phyloP scores from a whole-genome alignment of 495 filamentous ascomycete species.

The Immersiella caudata region DNA sequence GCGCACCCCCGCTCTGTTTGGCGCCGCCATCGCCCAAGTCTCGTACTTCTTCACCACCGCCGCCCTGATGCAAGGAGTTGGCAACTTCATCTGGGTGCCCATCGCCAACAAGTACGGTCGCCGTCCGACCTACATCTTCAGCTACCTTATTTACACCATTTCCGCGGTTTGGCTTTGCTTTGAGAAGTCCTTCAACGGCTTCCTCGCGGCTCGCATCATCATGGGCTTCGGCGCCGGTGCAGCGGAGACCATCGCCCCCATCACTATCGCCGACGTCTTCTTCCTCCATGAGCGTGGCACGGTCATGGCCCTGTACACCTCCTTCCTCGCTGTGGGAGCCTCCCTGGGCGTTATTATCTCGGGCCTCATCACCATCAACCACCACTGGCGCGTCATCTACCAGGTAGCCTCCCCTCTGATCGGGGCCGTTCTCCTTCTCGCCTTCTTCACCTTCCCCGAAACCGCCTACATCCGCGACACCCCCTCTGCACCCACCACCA shows the following conservation, averaged over 20 bases:
- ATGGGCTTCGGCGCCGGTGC: conserved; percentile 57
- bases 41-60: conserved; percentile 58
- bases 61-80: conserved; percentile 52
- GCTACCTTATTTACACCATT: conserved; percentile 49
- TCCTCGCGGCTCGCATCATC: conserved; percentile 51
- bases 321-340: conserved; percentile 50
- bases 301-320: conserved; percentile 54
- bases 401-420: conserved; percentile 51
- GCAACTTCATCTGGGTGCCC: conserved; percentile 60
- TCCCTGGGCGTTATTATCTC: conserved; percentile 52
- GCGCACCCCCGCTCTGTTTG: conserved; percentile 28
- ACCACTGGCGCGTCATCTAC: conserved; percentile 56
- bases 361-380: conserved; percentile 54
- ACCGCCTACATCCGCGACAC: conserved; percentile 45
- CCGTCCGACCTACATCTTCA: conserved; percentile 54
- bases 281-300: conserved; percentile 61
- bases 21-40: conserved; percentile 44
- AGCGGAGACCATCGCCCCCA: conserved; percentile 54
- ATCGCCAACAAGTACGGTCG: conserved; percentile 58
- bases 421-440: conserved; percentile 46
- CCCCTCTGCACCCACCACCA: not conserved
- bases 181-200: conserved; percentile 46
- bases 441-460: conserved; percentile 58
- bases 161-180: conserved; percentile 51
- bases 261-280: conserved; percentile 61